A percentile compares a stretch with the other conserved stretches of the same genome.
These are phyloP conservation scores for Cyberlindnera samutprakarnensis DNA, from an alignment of 805 yeast genomes.

Conservation along the genomic window DNA sequence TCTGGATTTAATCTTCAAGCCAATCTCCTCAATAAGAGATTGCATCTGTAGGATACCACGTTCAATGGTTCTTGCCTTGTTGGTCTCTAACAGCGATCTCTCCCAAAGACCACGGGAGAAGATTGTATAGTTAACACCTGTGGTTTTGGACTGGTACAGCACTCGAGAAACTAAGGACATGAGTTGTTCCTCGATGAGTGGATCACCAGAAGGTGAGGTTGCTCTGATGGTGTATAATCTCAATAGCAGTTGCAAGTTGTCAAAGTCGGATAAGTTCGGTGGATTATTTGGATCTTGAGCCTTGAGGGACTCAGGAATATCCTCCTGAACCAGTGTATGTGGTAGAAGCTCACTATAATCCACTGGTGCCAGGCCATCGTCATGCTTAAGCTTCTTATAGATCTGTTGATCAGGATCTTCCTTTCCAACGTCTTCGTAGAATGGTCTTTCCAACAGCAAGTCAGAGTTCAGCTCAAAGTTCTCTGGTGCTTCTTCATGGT, in stretches of 20 bases:
- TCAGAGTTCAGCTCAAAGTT: constrained; percentile 65
- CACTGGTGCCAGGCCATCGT: constrained; percentile 25
- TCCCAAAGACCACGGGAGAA: constrained; percentile 85
- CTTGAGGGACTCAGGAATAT: constrained; percentile 48
- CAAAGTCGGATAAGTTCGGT: constrained; percentile 63
- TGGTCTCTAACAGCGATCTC: constrained; percentile 76
- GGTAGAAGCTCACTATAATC: constrained; percentile 47
- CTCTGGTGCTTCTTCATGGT: constrained; percentile 38
- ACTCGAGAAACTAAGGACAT: constrained; percentile 69
- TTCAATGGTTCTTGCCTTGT: constrained; percentile 79
- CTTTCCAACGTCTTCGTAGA: constrained; percentile 52
- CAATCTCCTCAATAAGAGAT: constrained; percentile 82
- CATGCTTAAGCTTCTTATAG: constrained; percentile 29
- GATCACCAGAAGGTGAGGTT: constrained; percentile 64
- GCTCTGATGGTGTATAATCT: constrained; percentile 56
- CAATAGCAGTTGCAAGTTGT: constrained; percentile 65
- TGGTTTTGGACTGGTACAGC: constrained; percentile 39
- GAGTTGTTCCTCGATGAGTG: constrained; percentile 76
- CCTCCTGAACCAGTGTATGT: constrained; percentile 51
- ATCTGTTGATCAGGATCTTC: constrained; percentile 36
- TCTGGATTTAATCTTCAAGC: constrained; percentile 53
- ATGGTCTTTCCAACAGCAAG: constrained; percentile 65
- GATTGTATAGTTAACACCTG: constrained; percentile 60
- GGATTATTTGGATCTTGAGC: constrained; percentile 74
- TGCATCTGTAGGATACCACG: constrained; percentile 93